These are phyloP conservation scores for Dioscorea alata DNA, from an alignment of 106 monocot genomes.

Conservation along the genomic window DNA sequence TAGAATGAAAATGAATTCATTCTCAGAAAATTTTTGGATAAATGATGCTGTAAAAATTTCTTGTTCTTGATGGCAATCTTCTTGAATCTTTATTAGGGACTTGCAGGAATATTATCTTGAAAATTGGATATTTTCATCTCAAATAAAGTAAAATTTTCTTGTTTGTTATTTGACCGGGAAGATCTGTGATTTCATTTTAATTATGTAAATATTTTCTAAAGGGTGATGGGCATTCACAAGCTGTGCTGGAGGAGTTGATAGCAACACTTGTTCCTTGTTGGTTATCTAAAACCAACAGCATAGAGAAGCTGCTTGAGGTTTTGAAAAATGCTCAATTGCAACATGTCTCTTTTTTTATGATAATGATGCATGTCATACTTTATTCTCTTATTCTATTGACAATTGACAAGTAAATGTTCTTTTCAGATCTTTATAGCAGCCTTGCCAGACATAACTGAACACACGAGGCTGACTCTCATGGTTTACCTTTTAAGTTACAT, in stretches of 20 bases:
- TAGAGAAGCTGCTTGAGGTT: slow-evolving; percentile 72
- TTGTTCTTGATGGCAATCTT: no score
- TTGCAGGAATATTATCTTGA: no score
- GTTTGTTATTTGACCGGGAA: background rate
- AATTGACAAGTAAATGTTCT: background rate
- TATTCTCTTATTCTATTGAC: background rate
- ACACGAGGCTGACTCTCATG: slow-evolving; percentile 52
- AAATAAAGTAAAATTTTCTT: background rate
- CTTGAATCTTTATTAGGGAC: no score
- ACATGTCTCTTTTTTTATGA: no score
- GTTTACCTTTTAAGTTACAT: slow-evolving; percentile 59
- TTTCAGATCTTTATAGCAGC: slow-evolving; percentile 73
- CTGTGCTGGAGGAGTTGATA: slow-evolving; percentile 71
- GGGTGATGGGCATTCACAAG: slow-evolving; percentile 81
- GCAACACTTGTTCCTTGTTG: slow-evolving; percentile 75
- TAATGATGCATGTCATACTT: background rate
- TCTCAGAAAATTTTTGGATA: no score
- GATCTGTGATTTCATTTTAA: no score
- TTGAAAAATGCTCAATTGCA: background rate
- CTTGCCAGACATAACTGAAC: slow-evolving; percentile 66
- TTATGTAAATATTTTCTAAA: slow-evolving; percentile 3
- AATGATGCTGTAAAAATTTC: no score
- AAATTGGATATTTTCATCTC: no score
- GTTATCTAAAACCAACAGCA: slow-evolving; percentile 53
- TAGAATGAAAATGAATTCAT: no score